Evolutionary conservation across 176 grass and related monocot species (phyloP), one percentile per base, ranked within the genome.

Genomic region (Guadua angustifolia): DNA sequence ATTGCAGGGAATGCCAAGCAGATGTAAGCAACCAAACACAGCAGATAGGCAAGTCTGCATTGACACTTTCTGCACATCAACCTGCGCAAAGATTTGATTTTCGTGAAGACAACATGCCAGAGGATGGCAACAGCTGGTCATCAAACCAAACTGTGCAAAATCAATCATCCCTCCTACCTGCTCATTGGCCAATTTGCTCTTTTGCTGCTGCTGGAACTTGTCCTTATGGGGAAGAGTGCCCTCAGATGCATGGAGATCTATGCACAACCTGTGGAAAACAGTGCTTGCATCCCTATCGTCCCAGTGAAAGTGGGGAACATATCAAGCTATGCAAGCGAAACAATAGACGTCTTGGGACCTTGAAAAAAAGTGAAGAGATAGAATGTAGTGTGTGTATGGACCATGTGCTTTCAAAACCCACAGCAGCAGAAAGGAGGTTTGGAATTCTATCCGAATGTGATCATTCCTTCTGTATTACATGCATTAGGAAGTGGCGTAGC

Each of bases 401-500:
- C 17, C 90, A 63, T 53, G 94, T 97, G 75, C 77, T 92, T 69
- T 97, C 94, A 32, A 94, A 97, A 67, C 72, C 83, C 39, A 92
- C 89, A 26, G 76, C 88, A 82, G 92, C 89, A 3, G 92, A 94
- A 82, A 88, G 92, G 62, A 94, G 91, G 66, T 97, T 97, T 75
- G 94, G 94, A 11, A 81, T 97, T 67, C 85, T 97, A 73, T 92
- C 94, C 45, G 94, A 97, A 73, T 97, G 92, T 64, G 94, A 97
- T 58, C 94, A 97, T 50, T 88, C 94, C 21, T 97, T 97, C 79
- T 97, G 94, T 69, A 91, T 97, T 65, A 89, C 92, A 69, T 97
- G 94, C 77, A 94, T 97, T 86, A 86, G 92, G 66, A 97, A 94
- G 76, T 97, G 94, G 94, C 89, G 92, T 69, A 97, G 86, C 73